Conservation (phyloP, 2,329 filamentous ascomycete genomes). For the Penicillium palitans region DNA sequence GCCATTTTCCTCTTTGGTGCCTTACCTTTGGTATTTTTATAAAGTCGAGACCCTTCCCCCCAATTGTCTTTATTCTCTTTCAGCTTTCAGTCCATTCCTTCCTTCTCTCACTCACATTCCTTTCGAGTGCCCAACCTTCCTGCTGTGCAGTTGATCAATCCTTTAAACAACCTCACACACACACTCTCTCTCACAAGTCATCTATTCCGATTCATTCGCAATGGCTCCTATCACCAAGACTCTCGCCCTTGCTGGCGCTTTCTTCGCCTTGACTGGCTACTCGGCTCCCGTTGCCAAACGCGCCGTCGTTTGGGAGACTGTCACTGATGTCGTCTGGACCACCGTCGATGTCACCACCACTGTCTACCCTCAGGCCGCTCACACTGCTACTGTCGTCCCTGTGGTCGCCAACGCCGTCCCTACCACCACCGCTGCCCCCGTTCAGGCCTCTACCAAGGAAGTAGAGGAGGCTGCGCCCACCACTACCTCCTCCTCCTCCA, state of each 20-base stretch:
- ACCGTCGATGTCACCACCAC: slow-evolving; percentile 53
- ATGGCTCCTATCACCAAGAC: slow-evolving; percentile 43
- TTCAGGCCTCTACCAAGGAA: not conserved
- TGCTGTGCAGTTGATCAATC: slow-evolving; percentile 30
- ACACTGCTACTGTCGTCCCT: slow-evolving; percentile 25
- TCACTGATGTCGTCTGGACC: slow-evolving; percentile 49
- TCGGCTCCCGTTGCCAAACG: slow-evolving; percentile 40
- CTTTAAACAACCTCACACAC: slow-evolving; percentile 11
- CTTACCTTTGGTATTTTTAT: slow-evolving; percentile 3
- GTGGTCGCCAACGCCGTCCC: slow-evolving; percentile 22
- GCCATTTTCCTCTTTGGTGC: not conserved
- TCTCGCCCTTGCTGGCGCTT: slow-evolving; percentile 37
- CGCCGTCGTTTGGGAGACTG: slow-evolving; percentile 52
- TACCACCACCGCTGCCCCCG: slow-evolving; percentile 12
- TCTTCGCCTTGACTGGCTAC: slow-evolving; percentile 35
- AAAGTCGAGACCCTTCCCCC: slow-evolving; percentile 2
- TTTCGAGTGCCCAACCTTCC: slow-evolving; percentile 24
- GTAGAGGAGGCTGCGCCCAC: slow-evolving; percentile 9
- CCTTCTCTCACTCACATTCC: slow-evolving; percentile 20
- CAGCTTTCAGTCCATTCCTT: slow-evolving; percentile 2
- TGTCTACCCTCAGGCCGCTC: slow-evolving; percentile 39
- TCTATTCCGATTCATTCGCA: slow-evolving; percentile 12
- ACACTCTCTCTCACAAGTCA: not conserved
- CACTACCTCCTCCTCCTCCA: slow-evolving; percentile 10
- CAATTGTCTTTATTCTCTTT: not conserved